A percentile compares a stretch with the other conserved stretches of the same genome.
These are phyloP conservation scores for Isoetes engelmannii DNA, from an alignment of 83 land plant species.

Conservation along the genomic window DNA sequence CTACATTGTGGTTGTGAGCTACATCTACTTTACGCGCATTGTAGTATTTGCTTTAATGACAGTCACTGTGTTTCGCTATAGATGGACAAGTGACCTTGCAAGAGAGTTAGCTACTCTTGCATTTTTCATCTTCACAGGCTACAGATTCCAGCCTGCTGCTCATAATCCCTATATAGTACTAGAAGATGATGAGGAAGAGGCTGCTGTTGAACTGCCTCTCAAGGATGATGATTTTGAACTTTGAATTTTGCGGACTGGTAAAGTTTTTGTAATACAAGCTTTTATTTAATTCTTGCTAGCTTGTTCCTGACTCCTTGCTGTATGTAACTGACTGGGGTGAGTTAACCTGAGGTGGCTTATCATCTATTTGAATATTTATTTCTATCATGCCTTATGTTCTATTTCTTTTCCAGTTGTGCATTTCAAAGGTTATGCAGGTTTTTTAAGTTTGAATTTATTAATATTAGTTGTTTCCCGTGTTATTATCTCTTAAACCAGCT, in stretches of 20 bases:
- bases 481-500: too few relatives aligned
- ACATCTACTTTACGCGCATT: conserved; percentile 81
- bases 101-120: conserved; percentile 65
- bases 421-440: too few relatives aligned
- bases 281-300: too few relatives aligned
- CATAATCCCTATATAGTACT: conserved; percentile 77
- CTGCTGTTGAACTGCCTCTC: conserved; percentile 48
- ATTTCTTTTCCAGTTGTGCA: too few relatives aligned
- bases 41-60: conserved; percentile 74
- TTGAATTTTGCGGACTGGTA: conserved; percentile 12
- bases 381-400: too few relatives aligned
- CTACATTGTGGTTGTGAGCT: conserved; percentile 79
- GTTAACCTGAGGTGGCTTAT: too few relatives aligned
- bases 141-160: conserved; percentile 72
- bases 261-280: too few relatives aligned
- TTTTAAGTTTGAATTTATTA: too few relatives aligned
- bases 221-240: conserved; percentile 61
- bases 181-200: conserved; percentile 91
- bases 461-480: too few relatives aligned
- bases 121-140: conserved; percentile 61
- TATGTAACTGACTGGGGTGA: too few relatives aligned
- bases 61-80: conserved; percentile 64
- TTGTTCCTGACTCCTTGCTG: too few relatives aligned
- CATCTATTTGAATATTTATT: too few relatives aligned
- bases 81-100: conserved; percentile 64